A percentile compares a stretch with the other conserved stretches of the same genome.
Evolutionary conservation across 306 rosid species (phyloP).

Genomic region (Acacia acuminata): DNA sequence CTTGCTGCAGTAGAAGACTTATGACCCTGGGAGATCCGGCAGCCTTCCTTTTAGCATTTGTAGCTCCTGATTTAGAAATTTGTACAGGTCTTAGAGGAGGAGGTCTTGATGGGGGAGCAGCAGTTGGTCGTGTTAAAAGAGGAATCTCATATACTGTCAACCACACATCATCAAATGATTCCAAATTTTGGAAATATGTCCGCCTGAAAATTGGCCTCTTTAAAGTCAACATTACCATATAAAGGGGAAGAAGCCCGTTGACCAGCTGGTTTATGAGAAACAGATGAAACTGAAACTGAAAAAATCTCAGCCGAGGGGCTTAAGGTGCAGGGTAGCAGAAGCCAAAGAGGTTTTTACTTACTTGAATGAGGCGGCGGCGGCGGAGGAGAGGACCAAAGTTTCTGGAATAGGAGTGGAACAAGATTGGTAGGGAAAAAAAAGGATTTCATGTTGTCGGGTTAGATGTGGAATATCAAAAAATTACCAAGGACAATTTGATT

Average conservation of each 20-base stretch:
- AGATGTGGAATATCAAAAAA: too few relatives aligned
- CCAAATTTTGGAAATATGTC: conserved; percentile 58
- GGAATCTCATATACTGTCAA: conserved; percentile 90
- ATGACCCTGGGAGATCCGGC: conserved; percentile 56
- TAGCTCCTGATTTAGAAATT: conserved; percentile 49
- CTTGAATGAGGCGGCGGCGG: too few relatives aligned
- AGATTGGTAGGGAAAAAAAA: too few relatives aligned
- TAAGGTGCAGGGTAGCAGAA: too few relatives aligned
- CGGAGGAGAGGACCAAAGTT: too few relatives aligned
- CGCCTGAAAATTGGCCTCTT: conserved; percentile 42
- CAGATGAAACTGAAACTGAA: conserved; percentile 30
- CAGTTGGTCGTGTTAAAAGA: conserved; percentile 82
- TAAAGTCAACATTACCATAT: conserved; percentile 34
- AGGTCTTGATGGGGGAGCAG: conserved; percentile 97
- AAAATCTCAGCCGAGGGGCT: too few relatives aligned
- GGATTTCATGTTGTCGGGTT: too few relatives aligned
- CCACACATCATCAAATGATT: conserved; percentile 70
- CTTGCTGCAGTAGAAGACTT: conserved; percentile 55
- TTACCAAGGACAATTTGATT: too few relatives aligned
- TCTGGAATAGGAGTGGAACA: too few relatives aligned
- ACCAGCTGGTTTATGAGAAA: conserved; percentile 54
- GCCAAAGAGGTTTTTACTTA: too few relatives aligned
- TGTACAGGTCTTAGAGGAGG: conserved; percentile 94
- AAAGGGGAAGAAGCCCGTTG: conserved; percentile 64
- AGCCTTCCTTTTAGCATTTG: conserved; percentile 62